Percentiles rank a stretch among this genome's conserved stretches.
Conservation (phyloP, 495 filamentous ascomycete species). For the Aspergillus cavernicola region DNA sequence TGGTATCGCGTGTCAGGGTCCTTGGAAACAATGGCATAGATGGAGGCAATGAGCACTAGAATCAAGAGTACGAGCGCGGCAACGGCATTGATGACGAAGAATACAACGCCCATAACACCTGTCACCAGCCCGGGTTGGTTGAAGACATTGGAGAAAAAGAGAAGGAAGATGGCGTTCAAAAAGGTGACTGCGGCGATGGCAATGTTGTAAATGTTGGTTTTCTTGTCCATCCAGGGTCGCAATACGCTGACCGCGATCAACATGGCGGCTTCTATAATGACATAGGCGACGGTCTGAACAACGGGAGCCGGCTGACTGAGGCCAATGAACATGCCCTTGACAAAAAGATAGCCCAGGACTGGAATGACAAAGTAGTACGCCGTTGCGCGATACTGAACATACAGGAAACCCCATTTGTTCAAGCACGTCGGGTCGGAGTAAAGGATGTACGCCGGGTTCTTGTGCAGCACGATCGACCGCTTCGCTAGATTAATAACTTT, state of each 20-base stretch:
- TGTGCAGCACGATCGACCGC: constrained; percentile 85
- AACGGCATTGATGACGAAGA: constrained; percentile 87
- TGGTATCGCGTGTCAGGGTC: constrained; percentile 96
- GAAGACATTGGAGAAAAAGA: constrained; percentile 81
- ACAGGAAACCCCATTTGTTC: constrained; percentile 99
- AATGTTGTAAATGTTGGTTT: constrained; percentile 96
- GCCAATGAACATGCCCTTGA: constrained; percentile 91
- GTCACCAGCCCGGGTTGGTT: constrained; percentile 83
- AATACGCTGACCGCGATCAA: constrained; percentile 76
- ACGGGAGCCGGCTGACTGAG: constrained; percentile 71
- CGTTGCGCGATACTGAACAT: constrained; percentile 94
- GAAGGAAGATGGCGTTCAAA: constrained; percentile 79
- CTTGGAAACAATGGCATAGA: constrained; percentile 81
- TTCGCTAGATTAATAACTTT: constrained; percentile 89
- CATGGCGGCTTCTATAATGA: constrained; percentile 79
- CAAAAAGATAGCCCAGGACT: constrained; percentile 68
- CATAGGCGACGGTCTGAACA: constrained; percentile 77
- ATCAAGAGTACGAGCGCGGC: constrained; percentile 84
- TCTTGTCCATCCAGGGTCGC: constrained; percentile 98
- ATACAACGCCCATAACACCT: constrained; percentile 90
- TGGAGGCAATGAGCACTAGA: constrained; percentile 81
- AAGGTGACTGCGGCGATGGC: constrained; percentile 88
- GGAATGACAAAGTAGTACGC: constrained; percentile 97
- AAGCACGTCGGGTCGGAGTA: constrained; percentile 89
- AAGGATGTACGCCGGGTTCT: constrained; percentile 94